Base-by-base conservation (phyloP, 306 rosid species). In the Trifolium dubium region DNA sequence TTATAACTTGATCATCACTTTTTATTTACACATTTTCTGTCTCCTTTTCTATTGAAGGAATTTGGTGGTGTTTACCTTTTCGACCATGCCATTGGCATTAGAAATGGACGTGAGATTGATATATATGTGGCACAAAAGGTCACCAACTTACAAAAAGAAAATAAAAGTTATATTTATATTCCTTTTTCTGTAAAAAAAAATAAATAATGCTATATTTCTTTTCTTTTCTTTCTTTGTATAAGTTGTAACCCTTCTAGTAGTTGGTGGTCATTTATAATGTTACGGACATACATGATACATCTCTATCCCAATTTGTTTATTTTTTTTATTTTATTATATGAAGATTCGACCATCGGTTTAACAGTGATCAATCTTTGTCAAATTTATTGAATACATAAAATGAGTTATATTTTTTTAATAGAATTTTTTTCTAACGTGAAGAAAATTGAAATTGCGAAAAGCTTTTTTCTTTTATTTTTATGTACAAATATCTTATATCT, bases 31-130 rank as follows among this genome's bases (percentile, higher is more conserved):
- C 2, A 2, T 28, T 23, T 56, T 5, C 1, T 55, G 31, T 17
- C 23, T 50, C 11, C 8, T 53, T 44, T 44, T 5, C 6, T 44
- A 12, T 12, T 44, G 12, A 5, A 13, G 15, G 14, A 54, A 54
- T 54, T 54, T 10, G 13, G 60, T 28, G 60, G 32, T 11, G 18
- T 30, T 58, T 58, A 29, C 64, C 64, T 58, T 12, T 58, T 58
- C 37, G 37, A 28, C 35, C 34, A 56, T 4, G 37, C 37, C 5
- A 10, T 29, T 56, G 63, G 35, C 28, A 11, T 56, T 56, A 1
- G 63, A 56, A 56, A 8, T 56, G n/a, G 63, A 56, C 63, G 60
- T 53, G 60, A 19, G 60, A 19, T 18, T 54, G 32, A 54, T 54
- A 23, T 53, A 18, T 9, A 28, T 55, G 35, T 55, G 35, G 8